Evolutionary conservation across 1,139 yeast genomes (phyloP), one percentile per base, ranked within the genome.

Genomic region (Yamadazyma siamensis): DNA sequence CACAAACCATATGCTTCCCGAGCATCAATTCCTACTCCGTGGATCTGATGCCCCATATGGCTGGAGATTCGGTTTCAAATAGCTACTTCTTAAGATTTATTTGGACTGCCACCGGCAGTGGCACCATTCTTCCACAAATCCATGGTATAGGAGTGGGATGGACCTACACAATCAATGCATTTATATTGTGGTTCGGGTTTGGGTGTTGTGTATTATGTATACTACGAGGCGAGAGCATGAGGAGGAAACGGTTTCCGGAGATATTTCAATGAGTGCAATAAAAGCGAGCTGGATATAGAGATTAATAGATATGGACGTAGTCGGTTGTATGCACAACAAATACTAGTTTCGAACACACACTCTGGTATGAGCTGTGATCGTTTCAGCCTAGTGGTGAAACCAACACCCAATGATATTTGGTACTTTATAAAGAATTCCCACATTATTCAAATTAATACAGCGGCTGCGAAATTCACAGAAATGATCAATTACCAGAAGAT

Each of bases 21-120:
- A 57, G 68, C 17, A 42, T 67, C 18, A 74, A 74, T 43, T 57
- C 77, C 4, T 74, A 74, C 42, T 71, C 77, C 44, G 73, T 72
- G 14, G 80, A 74, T 44, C 64, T 69, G 4, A 56, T 71, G 61
- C 77, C 77, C 4, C 58, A 64, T 24, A 43, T 71, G 23, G 61
- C 59, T 20, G 72, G 76, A n/a, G 77, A 69, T 39, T 75, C 71
- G 1, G 61, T 74, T 22, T 75, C 72, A 0, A 62, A 69, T 10
- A 73, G 71, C 40, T 74, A 74, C 36, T 59, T 69, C 31, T 47
- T 64, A 1, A 50, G 80, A 31, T 73, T 63, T 40, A 37, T 70
- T 4, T 65, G 69, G 8, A 71, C 73, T n/a, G 75, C 74, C 2
- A 49, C 73, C 5, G 71, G 71, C 0, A 58, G 72, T n/a, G 75